Conservation (phyloP, 345 rosid species). For the Diplotaxis tenuifolia region DNA sequence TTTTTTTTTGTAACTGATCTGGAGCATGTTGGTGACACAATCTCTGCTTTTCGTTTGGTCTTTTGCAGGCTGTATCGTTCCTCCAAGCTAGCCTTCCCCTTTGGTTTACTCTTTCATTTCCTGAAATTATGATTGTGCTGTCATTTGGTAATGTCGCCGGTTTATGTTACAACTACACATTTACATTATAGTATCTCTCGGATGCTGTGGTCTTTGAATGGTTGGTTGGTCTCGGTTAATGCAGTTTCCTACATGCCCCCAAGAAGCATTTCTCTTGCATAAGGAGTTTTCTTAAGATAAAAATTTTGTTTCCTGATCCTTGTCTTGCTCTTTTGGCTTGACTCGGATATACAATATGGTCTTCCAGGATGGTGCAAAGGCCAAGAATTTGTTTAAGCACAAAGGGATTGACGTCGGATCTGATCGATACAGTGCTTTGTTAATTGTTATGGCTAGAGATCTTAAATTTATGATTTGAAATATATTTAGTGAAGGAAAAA, state of each 20-base stretch:
- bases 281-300: slow-evolving; percentile 36
- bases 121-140: not conserved
- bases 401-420: slow-evolving; percentile 66
- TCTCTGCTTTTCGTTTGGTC: too few relatives aligned
- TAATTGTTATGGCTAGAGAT: not conserved
- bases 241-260: slow-evolving; percentile 69
- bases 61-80: too few relatives aligned
- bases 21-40: too few relatives aligned
- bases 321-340: not conserved
- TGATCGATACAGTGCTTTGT: slow-evolving; percentile 25
- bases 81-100: too few relatives aligned
- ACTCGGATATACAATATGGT: too few relatives aligned
- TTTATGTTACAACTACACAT: slow-evolving; percentile 48
- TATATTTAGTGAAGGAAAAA: too few relatives aligned
- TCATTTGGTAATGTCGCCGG: not conserved
- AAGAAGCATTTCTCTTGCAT: slow-evolving; percentile 61
- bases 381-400: slow-evolving; percentile 58
- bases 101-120: too few relatives aligned
- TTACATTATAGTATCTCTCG: slow-evolving; percentile 63
- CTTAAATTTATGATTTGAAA: not conserved
- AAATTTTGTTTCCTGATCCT: not conserved
- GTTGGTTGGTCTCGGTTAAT: slow-evolving; percentile 73
- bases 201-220: slow-evolving; percentile 75
- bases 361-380: slow-evolving; percentile 73
- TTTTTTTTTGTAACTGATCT: too few relatives aligned